Conservation (phyloP, 352 stramenopile species). For the Pythium sukuiense region DNA sequence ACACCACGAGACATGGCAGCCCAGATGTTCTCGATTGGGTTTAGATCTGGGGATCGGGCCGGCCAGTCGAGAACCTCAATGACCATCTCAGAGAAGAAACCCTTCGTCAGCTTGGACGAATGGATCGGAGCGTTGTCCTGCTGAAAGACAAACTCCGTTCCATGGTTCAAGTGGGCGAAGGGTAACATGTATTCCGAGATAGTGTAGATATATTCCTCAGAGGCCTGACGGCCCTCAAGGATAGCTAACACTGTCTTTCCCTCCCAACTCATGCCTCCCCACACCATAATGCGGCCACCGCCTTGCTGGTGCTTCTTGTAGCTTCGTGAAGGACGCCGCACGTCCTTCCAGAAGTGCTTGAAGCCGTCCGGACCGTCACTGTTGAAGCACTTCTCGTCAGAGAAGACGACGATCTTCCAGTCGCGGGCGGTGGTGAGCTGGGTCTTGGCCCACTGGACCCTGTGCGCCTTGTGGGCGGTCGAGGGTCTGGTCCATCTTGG, state of each 20-base stretch:
- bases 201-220: constrained; percentile 12
- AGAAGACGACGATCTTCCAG: constrained; percentile 32
- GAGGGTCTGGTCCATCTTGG: not conserved
- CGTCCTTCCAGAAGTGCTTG: constrained; percentile 36
- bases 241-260: constrained; percentile 11
- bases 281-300: not conserved
- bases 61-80: constrained; percentile 30
- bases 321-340: constrained; percentile 1
- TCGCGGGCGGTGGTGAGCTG: not conserved
- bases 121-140: constrained; percentile 35
- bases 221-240: constrained; percentile 13
- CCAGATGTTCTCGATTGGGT: constrained; percentile 34
- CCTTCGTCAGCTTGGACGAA: constrained; percentile 12
- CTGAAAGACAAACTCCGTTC: constrained; percentile 28
- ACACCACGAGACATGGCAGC: constrained; percentile 24
- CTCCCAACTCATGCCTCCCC: constrained; percentile 3
- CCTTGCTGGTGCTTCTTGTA: not conserved
- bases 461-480: constrained; percentile 7
- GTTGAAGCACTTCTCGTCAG: constrained; percentile 36
- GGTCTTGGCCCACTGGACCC: not conserved
- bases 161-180: constrained; percentile 24
- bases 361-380: constrained; percentile 34
- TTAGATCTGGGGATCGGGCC: constrained; percentile 25
- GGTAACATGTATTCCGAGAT: constrained; percentile 18
- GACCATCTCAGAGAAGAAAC: constrained; percentile 23